phyloP scores from a whole-genome alignment of 2,329 filamentous ascomycete genomes.

The Didymella exigua region DNA sequence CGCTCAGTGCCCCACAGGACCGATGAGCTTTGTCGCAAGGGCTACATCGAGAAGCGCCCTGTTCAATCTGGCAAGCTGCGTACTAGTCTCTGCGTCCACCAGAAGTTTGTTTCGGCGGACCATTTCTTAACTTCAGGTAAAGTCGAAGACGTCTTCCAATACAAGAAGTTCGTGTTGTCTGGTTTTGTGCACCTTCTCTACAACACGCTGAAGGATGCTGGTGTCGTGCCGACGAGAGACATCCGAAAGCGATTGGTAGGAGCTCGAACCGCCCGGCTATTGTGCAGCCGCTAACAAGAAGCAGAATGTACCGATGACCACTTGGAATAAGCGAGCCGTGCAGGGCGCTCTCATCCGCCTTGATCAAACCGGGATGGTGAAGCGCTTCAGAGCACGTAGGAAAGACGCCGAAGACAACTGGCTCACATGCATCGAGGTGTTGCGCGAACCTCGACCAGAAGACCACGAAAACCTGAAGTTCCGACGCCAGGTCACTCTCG shows the following conservation, averaged over 20 bases:
- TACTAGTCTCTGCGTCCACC: slow-evolving; percentile 63
- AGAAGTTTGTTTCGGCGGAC: slow-evolving; percentile 53
- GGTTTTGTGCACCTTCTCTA: slow-evolving; percentile 57
- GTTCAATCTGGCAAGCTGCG: slow-evolving; percentile 51
- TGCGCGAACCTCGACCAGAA: slow-evolving; percentile 46
- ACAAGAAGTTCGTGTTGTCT: slow-evolving; percentile 55
- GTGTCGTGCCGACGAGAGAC: slow-evolving; percentile 59
- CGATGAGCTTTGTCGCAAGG: slow-evolving; percentile 60
- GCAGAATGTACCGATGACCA: slow-evolving; percentile 40
- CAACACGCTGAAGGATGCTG: slow-evolving; percentile 54
- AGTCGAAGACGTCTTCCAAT: slow-evolving; percentile 43
- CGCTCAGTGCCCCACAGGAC: slow-evolving; percentile 67
- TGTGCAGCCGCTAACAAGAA: slow-evolving; percentile 19
- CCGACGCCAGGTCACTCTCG: slow-evolving; percentile 23
- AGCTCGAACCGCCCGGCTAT: slow-evolving; percentile 19
- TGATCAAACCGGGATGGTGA: slow-evolving; percentile 49
- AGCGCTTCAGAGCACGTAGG: slow-evolving; percentile 43
- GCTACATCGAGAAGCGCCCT: slow-evolving; percentile 64
- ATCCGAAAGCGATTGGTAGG: slow-evolving; percentile 55
- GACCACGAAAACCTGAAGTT: slow-evolving; percentile 44
- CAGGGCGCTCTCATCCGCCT: slow-evolving; percentile 49
- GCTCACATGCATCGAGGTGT: slow-evolving; percentile 49
- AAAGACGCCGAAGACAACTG: slow-evolving; percentile 35
- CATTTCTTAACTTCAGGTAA: slow-evolving; percentile 35
- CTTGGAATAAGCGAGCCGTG: slow-evolving; percentile 48